Percentiles rank a stretch among this genome's conserved stretches.
Evolutionary conservation across 78 protist genomes (phyloP).

Genomic region (Planoprotostelium fungivorum): DNA sequence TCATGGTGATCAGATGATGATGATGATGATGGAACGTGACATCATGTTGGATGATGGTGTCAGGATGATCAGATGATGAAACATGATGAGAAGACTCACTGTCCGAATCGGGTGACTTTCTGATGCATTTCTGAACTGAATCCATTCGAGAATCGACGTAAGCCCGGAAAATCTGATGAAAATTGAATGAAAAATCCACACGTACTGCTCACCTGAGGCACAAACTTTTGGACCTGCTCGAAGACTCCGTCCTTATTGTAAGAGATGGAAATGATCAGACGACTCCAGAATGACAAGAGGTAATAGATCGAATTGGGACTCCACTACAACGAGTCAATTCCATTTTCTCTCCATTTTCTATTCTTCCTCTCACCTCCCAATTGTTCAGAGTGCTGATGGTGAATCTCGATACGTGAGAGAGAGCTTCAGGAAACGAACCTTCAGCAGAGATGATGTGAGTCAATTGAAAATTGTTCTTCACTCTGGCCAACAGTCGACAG

Average conservation of each 20-base stretch:
- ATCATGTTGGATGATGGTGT: too few relatives aligned
- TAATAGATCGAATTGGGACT: not conserved
- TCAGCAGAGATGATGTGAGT: constrained; percentile 8
- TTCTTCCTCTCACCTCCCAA: not conserved
- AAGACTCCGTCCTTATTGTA: not conserved
- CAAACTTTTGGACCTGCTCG: not conserved
- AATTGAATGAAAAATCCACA: not conserved
- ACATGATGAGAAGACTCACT: not conserved
- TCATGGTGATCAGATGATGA: too few relatives aligned
- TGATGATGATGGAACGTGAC: too few relatives aligned
- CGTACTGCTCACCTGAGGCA: not conserved
- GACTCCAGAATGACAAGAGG: not conserved
- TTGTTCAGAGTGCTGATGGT: not conserved
- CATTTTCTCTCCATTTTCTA: not conserved
- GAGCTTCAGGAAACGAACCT: not conserved
- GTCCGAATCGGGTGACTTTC: not conserved
- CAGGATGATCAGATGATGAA: too few relatives aligned
- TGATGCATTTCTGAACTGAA: not conserved
- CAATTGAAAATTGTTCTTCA: constrained; percentile 50
- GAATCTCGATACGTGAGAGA: not conserved
- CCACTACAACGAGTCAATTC: not conserved
- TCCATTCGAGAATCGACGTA: not conserved
- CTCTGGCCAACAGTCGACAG: constrained; percentile 29
- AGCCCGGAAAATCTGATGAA: not conserved
- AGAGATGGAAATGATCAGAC: not conserved